Evolutionary conservation across 495 filamentous ascomycete species (phyloP), one percentile per base, ranked within the genome.

Genomic region (Neurospora hispaniola): DNA sequence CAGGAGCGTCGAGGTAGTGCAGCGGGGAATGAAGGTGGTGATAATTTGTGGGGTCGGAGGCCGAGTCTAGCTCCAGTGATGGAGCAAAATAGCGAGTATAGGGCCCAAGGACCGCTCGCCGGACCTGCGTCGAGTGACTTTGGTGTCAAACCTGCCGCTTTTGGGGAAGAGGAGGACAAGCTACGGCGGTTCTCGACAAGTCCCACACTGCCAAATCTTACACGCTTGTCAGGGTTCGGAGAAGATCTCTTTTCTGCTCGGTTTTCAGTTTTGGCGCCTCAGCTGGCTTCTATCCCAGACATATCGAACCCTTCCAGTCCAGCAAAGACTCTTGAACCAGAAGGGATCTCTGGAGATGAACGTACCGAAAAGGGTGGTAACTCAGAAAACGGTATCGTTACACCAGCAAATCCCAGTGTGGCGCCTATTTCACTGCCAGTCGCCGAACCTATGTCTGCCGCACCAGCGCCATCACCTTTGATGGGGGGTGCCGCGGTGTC

Each of bases 181-280:
- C 41, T 74, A 35, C 77, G 78, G 1, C 79, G 76, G 16, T 81
- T 80, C 41, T 87, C 85, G 1, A 81, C 80, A 16, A 86, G 83
- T 70, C 88, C 85, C 1, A 84, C 87, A 69, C 82, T 94, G 20
- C 92, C 91, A 2, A 88, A 92, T 77, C 73, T 92, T 18, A 85
- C 86, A 70, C 87, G 90, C 54, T 80, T 92, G 73, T 92, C 91
- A 66, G 86, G 85, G 0, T 93, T 93, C 78, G 89, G 87, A 12
- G 80, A 81, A 16, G 84, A 85, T 71, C 76, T 86, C 1, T 85
- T 85, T 69, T 80, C 82, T 0, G 46, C 71, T 71, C 76, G 2
- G 70, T 44, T 27, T 74, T 79, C 54, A 14, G 54, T 66, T 66
- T 14, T 66, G 9, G 54, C 73, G 6, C 72, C 59, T 20, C 44